A percentile compares a stretch with the other conserved stretches of the same genome.
These are phyloP conservation scores for Raphanus raphanistrum DNA, from an alignment of 345 rosid genomes.

Conservation along the genomic window DNA sequence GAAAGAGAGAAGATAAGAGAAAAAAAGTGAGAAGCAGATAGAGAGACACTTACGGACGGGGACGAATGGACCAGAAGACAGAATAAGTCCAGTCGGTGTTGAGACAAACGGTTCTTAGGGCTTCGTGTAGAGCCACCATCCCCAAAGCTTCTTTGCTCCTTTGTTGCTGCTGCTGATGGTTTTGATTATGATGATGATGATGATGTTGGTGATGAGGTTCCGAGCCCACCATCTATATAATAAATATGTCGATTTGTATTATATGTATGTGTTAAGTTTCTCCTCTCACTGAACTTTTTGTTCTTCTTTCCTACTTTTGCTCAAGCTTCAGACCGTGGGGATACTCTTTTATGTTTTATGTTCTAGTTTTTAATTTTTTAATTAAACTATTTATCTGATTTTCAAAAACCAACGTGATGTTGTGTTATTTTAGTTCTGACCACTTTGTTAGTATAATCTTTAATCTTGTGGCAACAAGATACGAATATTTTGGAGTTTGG, in stretches of 20 bases:
- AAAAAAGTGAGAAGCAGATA: background rate
- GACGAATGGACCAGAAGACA: slow-evolving; percentile 99
- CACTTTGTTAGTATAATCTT: slow-evolving; percentile 23
- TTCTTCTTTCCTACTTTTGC: slow-evolving; percentile 24
- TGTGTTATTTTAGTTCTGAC: slow-evolving; percentile 28
- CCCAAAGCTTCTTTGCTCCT: slow-evolving; percentile 99
- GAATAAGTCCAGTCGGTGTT: slow-evolving; percentile 99
- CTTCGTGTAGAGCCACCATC: slow-evolving; percentile 99
- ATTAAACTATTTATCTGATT: slow-evolving; percentile 13
- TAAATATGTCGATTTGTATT: slow-evolving; percentile 18
- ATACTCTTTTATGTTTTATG: slow-evolving; percentile 33
- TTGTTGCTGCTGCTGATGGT: slow-evolving; percentile 37
- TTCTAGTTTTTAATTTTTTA: background rate
- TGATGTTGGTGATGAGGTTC: slow-evolving; percentile 51
- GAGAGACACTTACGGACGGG: slow-evolving; percentile 72
- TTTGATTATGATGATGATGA: slow-evolving; percentile 36
- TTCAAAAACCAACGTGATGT: slow-evolving; percentile 20
- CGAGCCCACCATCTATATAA: slow-evolving; percentile 88
- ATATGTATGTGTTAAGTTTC: background rate
- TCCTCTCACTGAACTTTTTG: slow-evolving; percentile 20
- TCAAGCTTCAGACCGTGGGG: slow-evolving; percentile 25
- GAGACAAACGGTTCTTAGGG: slow-evolving; percentile 96
- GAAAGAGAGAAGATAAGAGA: slow-evolving; percentile 25
- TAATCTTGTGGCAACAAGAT: slow-evolving; percentile 18
- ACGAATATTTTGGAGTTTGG: slow-evolving; percentile 42